A percentile compares a stretch with the other conserved stretches of the same genome.
These are phyloP conservation scores for Teunomyces stri DNA, from an alignment of 805 yeast genomes.

Conservation along the genomic window DNA sequence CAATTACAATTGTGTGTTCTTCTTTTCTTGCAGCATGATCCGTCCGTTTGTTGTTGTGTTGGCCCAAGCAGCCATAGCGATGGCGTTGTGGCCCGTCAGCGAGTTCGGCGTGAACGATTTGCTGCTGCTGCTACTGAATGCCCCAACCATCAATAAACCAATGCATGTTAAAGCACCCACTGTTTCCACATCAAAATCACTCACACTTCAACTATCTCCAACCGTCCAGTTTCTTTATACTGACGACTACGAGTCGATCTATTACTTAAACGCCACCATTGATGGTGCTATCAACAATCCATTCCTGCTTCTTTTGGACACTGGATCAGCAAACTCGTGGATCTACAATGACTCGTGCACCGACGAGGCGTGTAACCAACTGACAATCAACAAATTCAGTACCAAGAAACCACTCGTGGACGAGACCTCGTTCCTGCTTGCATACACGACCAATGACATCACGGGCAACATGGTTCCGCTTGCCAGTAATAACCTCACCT, in stretches of 20 bases:
- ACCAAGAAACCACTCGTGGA: slow-evolving; percentile 14
- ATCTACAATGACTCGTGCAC: slow-evolving; percentile 53
- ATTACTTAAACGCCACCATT: slow-evolving; percentile 13
- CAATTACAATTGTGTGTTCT: no score
- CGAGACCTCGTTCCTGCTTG: slow-evolving; percentile 41
- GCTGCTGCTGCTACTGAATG: neutral
- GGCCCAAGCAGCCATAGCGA: neutral
- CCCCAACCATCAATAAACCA: neutral
- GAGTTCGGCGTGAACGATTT: slow-evolving; percentile 12
- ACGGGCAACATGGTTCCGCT: slow-evolving; percentile 44
- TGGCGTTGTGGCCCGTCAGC: slow-evolving; percentile 10
- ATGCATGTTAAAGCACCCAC: neutral
- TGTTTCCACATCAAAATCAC: neutral
- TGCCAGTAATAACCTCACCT: slow-evolving; percentile 24
- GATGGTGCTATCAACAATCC: slow-evolving; percentile 22
- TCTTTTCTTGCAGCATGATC: neutral
- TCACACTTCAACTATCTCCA: slow-evolving; percentile 1
- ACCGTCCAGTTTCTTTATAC: slow-evolving; percentile 9
- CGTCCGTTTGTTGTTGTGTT: neutral
- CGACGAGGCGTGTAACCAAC: slow-evolving; percentile 38
- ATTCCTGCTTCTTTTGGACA: slow-evolving; percentile 57
- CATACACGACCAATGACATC: slow-evolving; percentile 55
- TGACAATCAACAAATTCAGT: slow-evolving; percentile 23
- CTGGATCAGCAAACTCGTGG: slow-evolving; percentile 68
- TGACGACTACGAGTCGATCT: slow-evolving; percentile 12